Conservation (phyloP, 1,139 yeast genomes). For the Suhomyces chickasaworum region DNA sequence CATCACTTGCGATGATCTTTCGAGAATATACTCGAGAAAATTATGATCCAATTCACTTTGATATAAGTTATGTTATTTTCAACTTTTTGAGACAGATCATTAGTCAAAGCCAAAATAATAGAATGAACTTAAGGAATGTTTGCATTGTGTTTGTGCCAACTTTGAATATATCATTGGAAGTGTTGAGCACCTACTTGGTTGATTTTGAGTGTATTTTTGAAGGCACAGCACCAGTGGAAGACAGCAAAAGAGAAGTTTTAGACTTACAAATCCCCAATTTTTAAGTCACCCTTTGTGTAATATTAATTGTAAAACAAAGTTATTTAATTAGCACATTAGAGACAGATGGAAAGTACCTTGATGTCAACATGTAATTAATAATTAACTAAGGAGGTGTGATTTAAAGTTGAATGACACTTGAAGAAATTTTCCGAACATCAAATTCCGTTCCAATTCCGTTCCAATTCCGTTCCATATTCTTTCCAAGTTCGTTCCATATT, state of each 20-base stretch:
- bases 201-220: constrained; percentile 70
- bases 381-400: too few relatives aligned
- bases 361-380: too few relatives aligned
- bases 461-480: too few relatives aligned
- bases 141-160: constrained; percentile 90
- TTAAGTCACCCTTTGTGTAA: constrained; percentile 16
- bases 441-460: too few relatives aligned
- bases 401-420: too few relatives aligned
- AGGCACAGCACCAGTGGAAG: constrained; percentile 46
- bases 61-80: constrained; percentile 66
- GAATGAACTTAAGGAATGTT: constrained; percentile 79
- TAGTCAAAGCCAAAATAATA: constrained; percentile 63
- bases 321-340: not conserved
- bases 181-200: constrained; percentile 61
- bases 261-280: constrained; percentile 48
- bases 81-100: constrained; percentile 67
- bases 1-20: constrained; percentile 32
- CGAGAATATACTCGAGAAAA: constrained; percentile 35
- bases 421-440: too few relatives aligned
- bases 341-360: too few relatives aligned
- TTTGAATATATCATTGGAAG: constrained; percentile 66
- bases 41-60: constrained; percentile 50
- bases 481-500: too few relatives aligned
- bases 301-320: not conserved
- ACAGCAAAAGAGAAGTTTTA: constrained; percentile 39